phyloP scores from a whole-genome alignment of 2,329 filamentous ascomycete species.

The Nannizzia gypsea region DNA sequence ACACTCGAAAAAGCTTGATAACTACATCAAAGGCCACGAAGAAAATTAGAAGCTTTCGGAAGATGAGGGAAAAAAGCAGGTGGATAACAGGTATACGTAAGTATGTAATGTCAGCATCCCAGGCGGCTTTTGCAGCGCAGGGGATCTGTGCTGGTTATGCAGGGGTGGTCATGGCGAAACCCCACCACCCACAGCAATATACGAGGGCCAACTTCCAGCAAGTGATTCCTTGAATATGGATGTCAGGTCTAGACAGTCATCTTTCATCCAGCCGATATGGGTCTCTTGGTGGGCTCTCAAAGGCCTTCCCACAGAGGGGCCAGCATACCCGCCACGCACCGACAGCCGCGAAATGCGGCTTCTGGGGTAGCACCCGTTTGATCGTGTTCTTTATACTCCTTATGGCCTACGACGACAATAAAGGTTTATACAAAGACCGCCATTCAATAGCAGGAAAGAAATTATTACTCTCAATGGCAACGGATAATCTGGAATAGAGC shows the following conservation, averaged over 20 bases:
- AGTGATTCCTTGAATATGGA: neutral
- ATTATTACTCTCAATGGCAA: too few species aligned
- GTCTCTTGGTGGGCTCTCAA: neutral
- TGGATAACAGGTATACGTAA: neutral
- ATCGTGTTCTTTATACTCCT: neutral
- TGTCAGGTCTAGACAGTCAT: neutral
- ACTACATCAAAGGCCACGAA: neutral
- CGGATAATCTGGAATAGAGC: too few species aligned
- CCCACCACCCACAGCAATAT: too few species aligned
- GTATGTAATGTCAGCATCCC: neutral
- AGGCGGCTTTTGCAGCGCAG: neutral
- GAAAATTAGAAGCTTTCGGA: neutral
- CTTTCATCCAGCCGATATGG: neutral
- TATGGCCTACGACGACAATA: neutral
- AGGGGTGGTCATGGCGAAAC: too few species aligned
- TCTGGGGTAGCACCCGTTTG: neutral
- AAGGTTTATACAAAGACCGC: neutral
- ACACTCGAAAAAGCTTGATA: neutral
- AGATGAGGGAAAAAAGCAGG: neutral
- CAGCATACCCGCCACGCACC: neutral
- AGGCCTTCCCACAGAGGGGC: neutral
- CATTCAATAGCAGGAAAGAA: too few species aligned
- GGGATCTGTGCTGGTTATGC: neutral
- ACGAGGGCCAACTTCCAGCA: neutral
- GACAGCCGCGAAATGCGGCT: neutral